phyloP scores from a whole-genome alignment of 306 rosid genomes.

The Arachis stenosperma region DNA sequence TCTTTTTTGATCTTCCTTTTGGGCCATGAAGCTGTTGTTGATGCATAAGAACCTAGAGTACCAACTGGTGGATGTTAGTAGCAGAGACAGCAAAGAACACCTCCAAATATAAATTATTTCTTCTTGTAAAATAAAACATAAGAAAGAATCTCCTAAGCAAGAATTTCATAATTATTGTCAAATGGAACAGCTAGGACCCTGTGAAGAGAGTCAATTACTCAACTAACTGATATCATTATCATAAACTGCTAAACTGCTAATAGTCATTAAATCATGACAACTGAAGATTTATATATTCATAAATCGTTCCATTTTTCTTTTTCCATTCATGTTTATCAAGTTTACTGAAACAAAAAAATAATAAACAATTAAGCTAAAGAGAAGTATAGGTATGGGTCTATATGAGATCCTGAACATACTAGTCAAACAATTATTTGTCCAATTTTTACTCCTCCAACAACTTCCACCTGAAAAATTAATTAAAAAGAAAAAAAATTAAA shows the following conservation, averaged over 20 bases:
- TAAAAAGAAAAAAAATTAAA: background rate
- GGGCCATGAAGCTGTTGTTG: constrained; percentile 51
- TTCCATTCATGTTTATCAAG: background rate
- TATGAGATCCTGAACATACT: constrained; percentile 18
- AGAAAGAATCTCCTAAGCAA: background rate
- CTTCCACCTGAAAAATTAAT: constrained; percentile 41
- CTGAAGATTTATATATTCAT: background rate
- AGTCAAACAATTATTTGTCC: constrained; percentile 16
- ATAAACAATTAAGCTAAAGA: background rate
- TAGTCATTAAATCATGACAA: background rate
- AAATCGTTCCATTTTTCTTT: background rate
- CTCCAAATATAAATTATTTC: constrained; percentile 5
- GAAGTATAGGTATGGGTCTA: background rate
- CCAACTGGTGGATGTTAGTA: constrained; percentile 29
- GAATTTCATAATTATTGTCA: background rate
- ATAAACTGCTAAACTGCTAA: background rate
- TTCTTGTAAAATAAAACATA: constrained; percentile 13
- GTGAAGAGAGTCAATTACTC: background rate
- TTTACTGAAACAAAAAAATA: background rate
- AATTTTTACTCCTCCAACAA: constrained; percentile 46
- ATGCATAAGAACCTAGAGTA: constrained; percentile 47
- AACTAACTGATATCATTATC: background rate
- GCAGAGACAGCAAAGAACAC: constrained; percentile 14
- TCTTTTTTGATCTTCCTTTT: constrained; percentile 50
- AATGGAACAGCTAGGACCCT: too few species aligned